Conservation (phyloP, 148 eudicot genomes). For the Silene latifolia region DNA sequence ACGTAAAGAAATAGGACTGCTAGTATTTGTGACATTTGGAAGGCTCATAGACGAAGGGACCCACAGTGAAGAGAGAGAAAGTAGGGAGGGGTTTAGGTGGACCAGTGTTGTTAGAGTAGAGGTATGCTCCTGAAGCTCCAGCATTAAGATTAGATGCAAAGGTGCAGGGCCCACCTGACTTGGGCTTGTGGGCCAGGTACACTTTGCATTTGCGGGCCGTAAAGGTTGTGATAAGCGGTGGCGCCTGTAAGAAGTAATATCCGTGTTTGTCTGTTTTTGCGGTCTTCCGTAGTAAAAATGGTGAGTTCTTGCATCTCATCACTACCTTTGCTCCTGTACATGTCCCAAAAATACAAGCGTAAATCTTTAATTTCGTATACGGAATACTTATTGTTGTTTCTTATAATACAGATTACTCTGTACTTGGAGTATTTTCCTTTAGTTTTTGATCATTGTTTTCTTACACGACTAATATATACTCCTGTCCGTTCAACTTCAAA, state of each 20-base stretch:
- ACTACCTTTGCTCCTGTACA: constrained; percentile 32
- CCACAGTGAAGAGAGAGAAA: constrained; percentile 29
- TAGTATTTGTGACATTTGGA: constrained; percentile 19
- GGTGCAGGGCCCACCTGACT: constrained; percentile 23
- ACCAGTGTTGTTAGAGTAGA: constrained; percentile 15
- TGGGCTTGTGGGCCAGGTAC: constrained; percentile 3
- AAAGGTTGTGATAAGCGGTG: constrained; percentile 18
- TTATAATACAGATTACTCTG: too few species aligned
- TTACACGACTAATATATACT: too few species aligned
- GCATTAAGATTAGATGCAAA: constrained; percentile 26
- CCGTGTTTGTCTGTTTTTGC: constrained; percentile 37
- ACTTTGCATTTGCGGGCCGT: constrained; percentile 36
- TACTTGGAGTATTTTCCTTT: too few species aligned
- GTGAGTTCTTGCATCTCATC: constrained; percentile 36
- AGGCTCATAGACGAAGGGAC: constrained; percentile 39
- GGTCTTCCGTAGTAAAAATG: not conserved
- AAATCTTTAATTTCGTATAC: too few species aligned
- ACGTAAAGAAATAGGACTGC: not conserved
- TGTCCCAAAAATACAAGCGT: too few species aligned
- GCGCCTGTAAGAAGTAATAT: constrained; percentile 30
- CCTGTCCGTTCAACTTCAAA: too few species aligned
- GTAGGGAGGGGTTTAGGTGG: constrained; percentile 6
- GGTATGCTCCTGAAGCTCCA: constrained; percentile 27
- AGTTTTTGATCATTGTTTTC: too few species aligned
- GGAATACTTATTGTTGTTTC: too few species aligned